Evolutionary conservation across 768 basidiomycete genomes (phyloP), one percentile per base, ranked within the genome.

Genomic region (Podaxis sp.): DNA sequence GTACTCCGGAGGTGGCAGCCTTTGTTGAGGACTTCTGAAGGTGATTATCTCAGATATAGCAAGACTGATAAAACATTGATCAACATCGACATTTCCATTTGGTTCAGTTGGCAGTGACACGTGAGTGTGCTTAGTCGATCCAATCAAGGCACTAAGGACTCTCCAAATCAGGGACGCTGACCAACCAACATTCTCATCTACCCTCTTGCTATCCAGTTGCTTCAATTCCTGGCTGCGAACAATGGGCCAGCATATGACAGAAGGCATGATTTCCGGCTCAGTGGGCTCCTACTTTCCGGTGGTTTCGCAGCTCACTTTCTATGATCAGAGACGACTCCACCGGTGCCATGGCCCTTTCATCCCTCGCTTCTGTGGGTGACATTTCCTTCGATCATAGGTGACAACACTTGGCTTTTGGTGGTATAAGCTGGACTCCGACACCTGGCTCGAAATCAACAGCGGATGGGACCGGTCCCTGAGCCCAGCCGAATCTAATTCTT

Each of bases 1-100:
- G 42, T 27, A 18, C 38, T 42, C 18, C 37, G 4, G 53, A 53
- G 47, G 25, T 3, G 18, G 9, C 18, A n/a, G 42, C 42, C 14
- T n/a, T n/a, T 44, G 18, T 7, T 44, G 11, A 21, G 18, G 38
- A n/a, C 38, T n/a, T 40, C n/a, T 7, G n/a, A 42, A 59, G 44
- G 21, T 50, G 46, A 21, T 37, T 46, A 50, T 57, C 57, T 36
- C 46, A 38, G 32, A 57, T 61, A 60, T 60, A 13, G 6, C 23
- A 21, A 51, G 32, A 5, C 42, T 32, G 32, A 32, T 32, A 32
- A 32, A 9, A 9, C 7, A 32, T 36, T 35, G 40, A 40, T n/a
- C 2, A 5, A 21, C 18, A 35, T 14, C 18, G 10, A 36, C n/a
- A 18, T 0, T 9, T 21, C 14, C 5, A 48, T 48, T 27, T 48